These are phyloP conservation scores for Friedmanniomyces endolithicus DNA, from an alignment of 495 filamentous ascomycete genomes.

Conservation along the genomic window DNA sequence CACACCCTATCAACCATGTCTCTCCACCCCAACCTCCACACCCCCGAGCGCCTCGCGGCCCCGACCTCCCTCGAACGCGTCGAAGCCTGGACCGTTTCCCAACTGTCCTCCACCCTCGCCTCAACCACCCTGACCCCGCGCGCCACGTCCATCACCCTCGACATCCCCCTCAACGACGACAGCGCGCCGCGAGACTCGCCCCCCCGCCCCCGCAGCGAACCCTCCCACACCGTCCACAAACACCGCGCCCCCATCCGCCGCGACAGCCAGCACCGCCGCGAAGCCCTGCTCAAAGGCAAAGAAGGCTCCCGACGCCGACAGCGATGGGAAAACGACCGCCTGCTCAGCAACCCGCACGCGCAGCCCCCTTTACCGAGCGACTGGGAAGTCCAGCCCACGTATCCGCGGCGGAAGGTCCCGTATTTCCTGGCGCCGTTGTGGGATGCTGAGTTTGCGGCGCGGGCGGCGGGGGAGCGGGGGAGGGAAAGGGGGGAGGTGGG, in stretches of 20 bases:
- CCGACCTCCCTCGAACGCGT: conserved; percentile 14
- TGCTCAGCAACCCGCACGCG: conserved; percentile 75
- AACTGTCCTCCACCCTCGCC: conserved; percentile 11
- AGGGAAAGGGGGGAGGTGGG: conserved; percentile 31
- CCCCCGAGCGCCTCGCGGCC: not conserved
- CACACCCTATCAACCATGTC: not conserved
- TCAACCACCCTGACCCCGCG: conserved; percentile 14
- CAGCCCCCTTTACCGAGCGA: conserved; percentile 69
- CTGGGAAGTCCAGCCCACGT: conserved; percentile 66
- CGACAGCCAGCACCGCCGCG: conserved; percentile 55
- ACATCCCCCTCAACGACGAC: conserved; percentile 33
- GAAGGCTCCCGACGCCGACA: conserved; percentile 80
- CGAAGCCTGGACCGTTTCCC: conserved; percentile 20
- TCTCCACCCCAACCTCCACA: not conserved
- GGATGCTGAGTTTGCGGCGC: conserved; percentile 51
- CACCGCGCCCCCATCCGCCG: conserved; percentile 35
- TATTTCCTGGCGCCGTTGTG: conserved; percentile 83
- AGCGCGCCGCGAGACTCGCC: not conserved
- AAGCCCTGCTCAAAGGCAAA: conserved; percentile 77
- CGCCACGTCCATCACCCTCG: conserved; percentile 24
- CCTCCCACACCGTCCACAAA: conserved; percentile 14
- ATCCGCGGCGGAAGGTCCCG: conserved; percentile 63
- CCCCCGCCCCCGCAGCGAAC: not conserved
- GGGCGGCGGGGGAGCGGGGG: conserved; percentile 23
- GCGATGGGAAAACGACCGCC: conserved; percentile 90